Percentiles rank a stretch among this genome's conserved stretches.
Evolutionary conservation across 768 basidiomycete genomes (phyloP).

Genomic region (Trametes punicea): DNA sequence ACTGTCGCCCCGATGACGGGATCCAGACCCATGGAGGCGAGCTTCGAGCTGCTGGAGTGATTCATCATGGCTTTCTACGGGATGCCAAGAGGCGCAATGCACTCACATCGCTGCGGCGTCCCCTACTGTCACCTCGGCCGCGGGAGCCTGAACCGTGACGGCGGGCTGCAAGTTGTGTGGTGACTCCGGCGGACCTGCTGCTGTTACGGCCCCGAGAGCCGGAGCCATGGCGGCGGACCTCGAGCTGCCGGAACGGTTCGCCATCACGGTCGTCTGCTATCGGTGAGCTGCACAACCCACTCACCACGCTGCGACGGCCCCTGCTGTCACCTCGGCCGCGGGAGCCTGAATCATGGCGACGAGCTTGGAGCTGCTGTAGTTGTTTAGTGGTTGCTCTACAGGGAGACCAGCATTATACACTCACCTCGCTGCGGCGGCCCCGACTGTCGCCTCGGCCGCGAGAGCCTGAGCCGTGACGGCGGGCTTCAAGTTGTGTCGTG

Average conservation of each 20-base stretch:
- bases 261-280: neutral
- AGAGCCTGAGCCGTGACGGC: constrained; percentile 9
- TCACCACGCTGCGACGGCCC: neutral
- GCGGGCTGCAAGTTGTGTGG: neutral
- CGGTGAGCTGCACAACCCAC: neutral
- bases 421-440: neutral
- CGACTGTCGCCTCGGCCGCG: constrained; percentile 4
- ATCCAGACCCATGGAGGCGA: constrained; percentile 10
- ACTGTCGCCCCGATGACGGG: neutral
- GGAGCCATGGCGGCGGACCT: constrained; percentile 7
- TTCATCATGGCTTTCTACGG: neutral
- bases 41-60: neutral
- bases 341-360: constrained; percentile 11
- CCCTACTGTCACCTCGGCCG: neutral
- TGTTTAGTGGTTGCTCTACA: neutral
- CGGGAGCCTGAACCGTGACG: constrained; percentile 5
- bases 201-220: neutral
- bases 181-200: neutral
- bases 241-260: neutral
- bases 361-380: constrained; percentile 1
- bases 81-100: neutral
- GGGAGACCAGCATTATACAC: neutral
- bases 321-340: constrained; percentile 4
- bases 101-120: constrained; percentile 6
- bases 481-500: neutral